These are phyloP conservation scores for Huntiella bhutanensis DNA, from an alignment of 2,329 filamentous ascomycete species.

Conservation along the genomic window DNA sequence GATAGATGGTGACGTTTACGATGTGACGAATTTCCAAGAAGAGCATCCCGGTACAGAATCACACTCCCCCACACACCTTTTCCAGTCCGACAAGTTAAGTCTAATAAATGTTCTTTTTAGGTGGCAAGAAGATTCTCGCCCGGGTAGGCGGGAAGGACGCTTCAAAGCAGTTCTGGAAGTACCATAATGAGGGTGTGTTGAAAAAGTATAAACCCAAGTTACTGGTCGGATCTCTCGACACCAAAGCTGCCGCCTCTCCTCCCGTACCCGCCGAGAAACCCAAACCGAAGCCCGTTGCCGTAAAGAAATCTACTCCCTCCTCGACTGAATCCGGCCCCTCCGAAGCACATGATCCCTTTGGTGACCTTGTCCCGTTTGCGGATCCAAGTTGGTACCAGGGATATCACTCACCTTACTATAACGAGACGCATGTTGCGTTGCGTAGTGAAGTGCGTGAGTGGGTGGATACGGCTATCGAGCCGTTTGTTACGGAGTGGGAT, in stretches of 20 bases:
- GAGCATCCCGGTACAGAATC: constrained; percentile 57
- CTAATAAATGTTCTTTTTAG: constrained; percentile 16
- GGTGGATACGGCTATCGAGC: constrained; percentile 78
- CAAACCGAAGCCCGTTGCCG: constrained; percentile 18
- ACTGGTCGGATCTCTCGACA: constrained; percentile 73
- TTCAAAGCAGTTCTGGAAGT: constrained; percentile 51
- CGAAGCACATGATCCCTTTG: constrained; percentile 54
- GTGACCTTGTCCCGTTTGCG: constrained; percentile 72
- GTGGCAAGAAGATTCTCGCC: constrained; percentile 46
- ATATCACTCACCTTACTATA: constrained; percentile 93
- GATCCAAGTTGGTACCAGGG: constrained; percentile 92
- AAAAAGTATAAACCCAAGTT: constrained; percentile 69
- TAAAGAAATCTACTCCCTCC: constrained; percentile 12
- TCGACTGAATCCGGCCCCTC: constrained; percentile 25
- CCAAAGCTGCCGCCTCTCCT: constrained; percentile 43
- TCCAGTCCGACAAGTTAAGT: neutral
- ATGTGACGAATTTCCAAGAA: constrained; percentile 74
- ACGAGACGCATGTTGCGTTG: constrained; percentile 79
- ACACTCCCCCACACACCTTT: neutral
- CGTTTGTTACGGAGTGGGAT: constrained; percentile 88
- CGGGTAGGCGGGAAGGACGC: constrained; percentile 47
- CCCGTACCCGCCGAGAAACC: constrained; percentile 29
- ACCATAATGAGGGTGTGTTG: constrained; percentile 69
- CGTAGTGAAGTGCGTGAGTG: constrained; percentile 82
- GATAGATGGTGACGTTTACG: constrained; percentile 89